phyloP scores from a whole-genome alignment of 345 rosid species.

The sweet orange (Citrus sinensis) region DVS_A1.0 CM039163.1:3501001-3501500 shows the following conservation, averaged over 20 bases:
- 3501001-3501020: too few species aligned
- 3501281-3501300: background rate
- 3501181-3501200: too few species aligned
- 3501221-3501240: too few species aligned
- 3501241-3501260: background rate
- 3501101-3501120: too few species aligned
- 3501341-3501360: background rate
- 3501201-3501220: background rate
- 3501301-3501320: background rate
- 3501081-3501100: too few species aligned
- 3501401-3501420: background rate
- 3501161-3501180: too few species aligned
- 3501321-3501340: background rate
- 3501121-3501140: too few species aligned
- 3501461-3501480: background rate
- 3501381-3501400: background rate
- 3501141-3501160: too few species aligned
- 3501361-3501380: background rate
- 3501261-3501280: background rate
- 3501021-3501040: too few species aligned
- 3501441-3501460: slow-evolving; percentile 3
- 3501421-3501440: slow-evolving; percentile 6
- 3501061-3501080: too few species aligned
- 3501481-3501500: background rate
- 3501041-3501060: too few species aligned